Base-by-base conservation (phyloP, 2,329 filamentous ascomycete genomes). In the Colletotrichum sojae region DNA sequence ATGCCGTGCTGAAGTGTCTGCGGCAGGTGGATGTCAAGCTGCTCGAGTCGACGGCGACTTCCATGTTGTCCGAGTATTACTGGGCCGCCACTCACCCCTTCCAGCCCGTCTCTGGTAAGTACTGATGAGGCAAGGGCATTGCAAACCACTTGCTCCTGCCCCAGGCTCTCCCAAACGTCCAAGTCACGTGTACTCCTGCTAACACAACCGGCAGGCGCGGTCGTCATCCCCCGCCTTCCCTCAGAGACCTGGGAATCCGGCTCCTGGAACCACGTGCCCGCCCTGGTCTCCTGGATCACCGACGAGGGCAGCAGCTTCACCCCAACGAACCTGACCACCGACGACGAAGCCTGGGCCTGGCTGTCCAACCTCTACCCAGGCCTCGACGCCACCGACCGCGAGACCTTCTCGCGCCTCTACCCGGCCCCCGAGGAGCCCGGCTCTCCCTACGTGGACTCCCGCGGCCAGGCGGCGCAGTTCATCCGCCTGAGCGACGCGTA, bases 1-100 rank as follows among this genome's bases (percentile, higher is more conserved):
- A 75, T 1, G 77, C 74, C 3, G 77, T 80, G 0, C 74, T 85
- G 0, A 67, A 71, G 2, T 86, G 83, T 57, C 75, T 86, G 1
- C 79, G 79, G 4, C 71, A 72, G 1, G 80, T 78, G 0, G 77
- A 82, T 12, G 74, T 82, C 2, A 63, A 72, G 4, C 75, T 77
- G 1, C 82, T 86, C 45, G 52, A 67, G n/a, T 15, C 57, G 9
- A 57, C 64, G 6, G 52, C 64, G 3, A 67, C 52, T 15, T 25
- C 18, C 2, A n/a, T 65, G 2, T 15, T 59, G 20, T 54, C 60
- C 5, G 60, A 64, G 13, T 65, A 68, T 31, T 40, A 54, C 5
- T 68, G 43, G 18, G 36, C 64, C 31, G 60, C 53, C 1, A 68
- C 60, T 2, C 65, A 65, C 22, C 60, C 54, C 13, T 68, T 68